phyloP scores from a whole-genome alignment of 331 rosid genomes.

The Pyrus hybrid region DNA sequence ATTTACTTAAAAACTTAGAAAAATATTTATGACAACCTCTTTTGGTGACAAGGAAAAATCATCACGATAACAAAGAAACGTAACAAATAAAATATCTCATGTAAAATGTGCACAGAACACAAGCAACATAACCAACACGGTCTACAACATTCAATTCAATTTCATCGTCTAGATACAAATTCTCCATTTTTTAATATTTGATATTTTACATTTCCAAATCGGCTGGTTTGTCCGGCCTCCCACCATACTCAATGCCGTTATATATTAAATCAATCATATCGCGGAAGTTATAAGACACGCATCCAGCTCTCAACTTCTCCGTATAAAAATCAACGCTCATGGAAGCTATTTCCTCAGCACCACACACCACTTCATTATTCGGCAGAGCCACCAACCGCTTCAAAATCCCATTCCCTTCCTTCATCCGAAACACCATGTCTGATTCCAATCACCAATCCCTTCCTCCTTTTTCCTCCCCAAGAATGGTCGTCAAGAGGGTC shows the following conservation, averaged over 20 bases:
- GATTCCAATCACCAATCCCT: conserved; percentile 26
- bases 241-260: too few relatives aligned
- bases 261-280: not conserved
- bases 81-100: too few relatives aligned
- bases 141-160: too few relatives aligned
- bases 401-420: not conserved
- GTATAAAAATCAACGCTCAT: not conserved
- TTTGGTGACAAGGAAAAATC: too few relatives aligned
- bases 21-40: too few relatives aligned
- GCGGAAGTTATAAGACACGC: not conserved
- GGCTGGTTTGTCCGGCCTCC: not conserved
- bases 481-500: conserved; percentile 58
- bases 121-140: too few relatives aligned
- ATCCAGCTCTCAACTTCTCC: not conserved
- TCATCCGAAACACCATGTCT: conserved; percentile 33
- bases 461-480: conserved; percentile 38
- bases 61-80: too few relatives aligned
- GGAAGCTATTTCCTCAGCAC: conserved; percentile 12
- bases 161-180: too few relatives aligned
- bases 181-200: too few relatives aligned
- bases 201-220: not conserved
- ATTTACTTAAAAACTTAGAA: too few relatives aligned
- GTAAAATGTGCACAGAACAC: too few relatives aligned
- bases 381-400: not conserved
- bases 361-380: not conserved